phyloP scores from a whole-genome alignment of 1,284 basidiomycete genomes.

The Boletus sp. region DNA sequence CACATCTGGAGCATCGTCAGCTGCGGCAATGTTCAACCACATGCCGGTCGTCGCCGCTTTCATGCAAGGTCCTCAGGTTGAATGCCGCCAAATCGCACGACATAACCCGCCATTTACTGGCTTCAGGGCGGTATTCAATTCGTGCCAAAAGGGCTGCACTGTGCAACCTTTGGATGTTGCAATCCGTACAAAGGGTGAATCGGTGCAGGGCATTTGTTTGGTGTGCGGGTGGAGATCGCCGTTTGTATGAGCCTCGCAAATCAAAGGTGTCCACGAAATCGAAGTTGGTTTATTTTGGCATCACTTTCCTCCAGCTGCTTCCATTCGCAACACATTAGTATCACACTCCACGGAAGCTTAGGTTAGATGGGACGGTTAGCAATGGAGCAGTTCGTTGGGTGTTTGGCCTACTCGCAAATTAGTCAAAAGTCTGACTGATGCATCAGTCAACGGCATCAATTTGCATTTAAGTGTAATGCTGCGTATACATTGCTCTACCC shows the following conservation, averaged over 20 bases:
- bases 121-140: background rate
- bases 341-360: background rate
- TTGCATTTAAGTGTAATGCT: no score
- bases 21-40: no score
- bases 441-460: no score
- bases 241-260: background rate
- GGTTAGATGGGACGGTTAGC: no score
- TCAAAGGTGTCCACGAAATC: background rate
- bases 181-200: background rate
- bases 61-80: background rate
- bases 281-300: background rate
- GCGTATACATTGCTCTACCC: no score
- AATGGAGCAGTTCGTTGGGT: no score
- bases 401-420: no score
- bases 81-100: background rate
- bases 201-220: background rate
- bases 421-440: no score
- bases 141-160: background rate
- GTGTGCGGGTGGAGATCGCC: background rate
- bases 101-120: background rate
- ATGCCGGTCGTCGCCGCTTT: no score
- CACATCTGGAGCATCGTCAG: no score
- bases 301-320: background rate
- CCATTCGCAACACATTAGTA: background rate
- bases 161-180: background rate